Evolutionary conservation across 2,329 filamentous ascomycete genomes (phyloP), one percentile per base, ranked within the genome.

Genomic region (Penicillium sp.): DNA sequence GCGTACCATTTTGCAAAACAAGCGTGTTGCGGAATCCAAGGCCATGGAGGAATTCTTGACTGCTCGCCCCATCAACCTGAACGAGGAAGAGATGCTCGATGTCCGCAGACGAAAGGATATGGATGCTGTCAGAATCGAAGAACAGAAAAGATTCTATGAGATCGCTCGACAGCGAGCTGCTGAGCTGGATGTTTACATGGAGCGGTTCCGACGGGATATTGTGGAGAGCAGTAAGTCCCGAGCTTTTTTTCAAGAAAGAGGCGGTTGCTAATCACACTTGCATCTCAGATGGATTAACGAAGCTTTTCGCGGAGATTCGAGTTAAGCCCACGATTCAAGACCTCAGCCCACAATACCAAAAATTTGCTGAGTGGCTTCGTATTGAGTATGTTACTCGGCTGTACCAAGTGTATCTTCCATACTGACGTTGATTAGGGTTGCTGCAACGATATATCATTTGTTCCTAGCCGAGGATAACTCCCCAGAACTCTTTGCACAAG

Each of bases 401-500:
- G 38, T 12, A 5, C 14, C n/a, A 8, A n/a, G 16, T 16, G 14
- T 25, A 22, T 35, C 22, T 25, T 16, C 18, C 40, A 30, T 36
- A 50, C 57, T 64, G 37, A 59, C 37, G 22, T 28, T 25, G 30
- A 38, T 14, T 44, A 78, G 75, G 73, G 86, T 99, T 41, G 93
- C 93, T 19, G 93, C 93, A 34, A 96, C 93, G 18, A 83, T 97
- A 51, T 99, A 99, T 66, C 93, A 99, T 69, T 77, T 99, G 29
- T 99, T 99, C 77, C 79, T 99, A 37, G 93, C 93, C 5, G 93
- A 99, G 69, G 93, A 99, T 72, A 99, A 99, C 70, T 96, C 92
- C 0, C 91, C 93, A 0, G 93, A 99, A 65, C 73, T 99, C 27
- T 97, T 97, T 68, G 89, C 90, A 0, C 93, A 99, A 70, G 85